These are phyloP conservation scores for Bretziella fagacearum DNA, from an alignment of 2,329 filamentous ascomycete species.

Conservation along the genomic window DNA sequence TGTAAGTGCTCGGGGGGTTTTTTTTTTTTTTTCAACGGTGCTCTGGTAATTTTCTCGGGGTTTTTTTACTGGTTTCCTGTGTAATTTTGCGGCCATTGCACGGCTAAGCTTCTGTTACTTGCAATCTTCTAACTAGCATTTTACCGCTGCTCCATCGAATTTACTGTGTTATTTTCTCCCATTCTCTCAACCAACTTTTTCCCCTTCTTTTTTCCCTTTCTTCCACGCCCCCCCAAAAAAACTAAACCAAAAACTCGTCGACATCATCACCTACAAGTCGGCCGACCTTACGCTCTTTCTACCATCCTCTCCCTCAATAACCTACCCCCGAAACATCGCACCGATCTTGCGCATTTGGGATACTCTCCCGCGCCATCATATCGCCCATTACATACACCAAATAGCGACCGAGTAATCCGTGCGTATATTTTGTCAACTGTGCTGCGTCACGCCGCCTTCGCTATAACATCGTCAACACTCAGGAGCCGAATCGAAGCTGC, in stretches of 20 bases:
- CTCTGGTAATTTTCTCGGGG: background rate
- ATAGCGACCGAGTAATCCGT: background rate
- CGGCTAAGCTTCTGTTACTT: background rate
- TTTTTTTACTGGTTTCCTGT: background rate
- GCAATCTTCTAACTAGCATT: background rate
- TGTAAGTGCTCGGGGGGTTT: background rate
- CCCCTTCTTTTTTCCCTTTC: slow-evolving; percentile 7
- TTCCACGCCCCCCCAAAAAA: background rate
- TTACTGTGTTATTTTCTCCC: slow-evolving; percentile 5
- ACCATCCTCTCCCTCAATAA: background rate
- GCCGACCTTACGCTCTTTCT: slow-evolving; percentile 5
- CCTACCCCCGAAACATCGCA: background rate
- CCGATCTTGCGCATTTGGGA: too few species aligned
- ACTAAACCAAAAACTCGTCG: background rate
- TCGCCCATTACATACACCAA: background rate
- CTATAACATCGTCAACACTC: background rate
- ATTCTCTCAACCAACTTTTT: background rate
- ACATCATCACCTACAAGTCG: slow-evolving; percentile 2
- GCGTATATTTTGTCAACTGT: background rate
- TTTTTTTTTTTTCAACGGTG: background rate
- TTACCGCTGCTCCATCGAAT: background rate
- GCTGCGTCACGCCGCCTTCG: background rate
- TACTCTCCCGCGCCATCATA: background rate
- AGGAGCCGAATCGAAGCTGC: background rate
- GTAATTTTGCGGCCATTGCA: background rate